Base-by-base conservation (phyloP, 2,329 filamentous ascomycete species). In the Graphilbum ipis-grandicollis region DNA sequence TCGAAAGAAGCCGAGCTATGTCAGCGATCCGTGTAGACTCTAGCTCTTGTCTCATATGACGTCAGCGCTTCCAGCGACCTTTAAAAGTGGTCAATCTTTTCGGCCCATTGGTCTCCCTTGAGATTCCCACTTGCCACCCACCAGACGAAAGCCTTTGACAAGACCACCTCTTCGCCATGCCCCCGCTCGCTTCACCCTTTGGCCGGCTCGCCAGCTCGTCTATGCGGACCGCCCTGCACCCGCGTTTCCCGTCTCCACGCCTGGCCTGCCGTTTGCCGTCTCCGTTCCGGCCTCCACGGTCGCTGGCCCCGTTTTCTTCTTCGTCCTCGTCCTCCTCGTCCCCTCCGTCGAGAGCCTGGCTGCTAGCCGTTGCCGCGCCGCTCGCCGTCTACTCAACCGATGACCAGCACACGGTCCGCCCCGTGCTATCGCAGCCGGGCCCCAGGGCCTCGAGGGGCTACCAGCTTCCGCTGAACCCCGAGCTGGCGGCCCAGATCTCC, bases 401-500 rank as follows among this genome's bases (percentile, higher is more conserved):
- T 22, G 26, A 9, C 19, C 17, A n/a, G 6, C 17, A 19, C 5
- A 6, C 21, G 1, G 14, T 5, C 2, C 13, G 4, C 15, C 18
- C 12, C 14, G 13, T 18, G 12, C 19, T 14, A 5, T 8, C 19
- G 18, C 15, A 23, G n/a, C 15, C 21, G n/a, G 10, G 4, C 12
- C 33, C 10, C 8, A 26, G 22, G 2, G 33, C 28, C 1, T 15
- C 22, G 5, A 21, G 28, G 3, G 29, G 29, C 10, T 31, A 21
- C 18, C 31, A 15, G 21, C 42, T 41, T n/a, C 44, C 44, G 1
- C 14, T 46, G 25, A 26, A 55, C 36, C 47, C 56, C 0, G 55
- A 52, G 31, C 45, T 60, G 5, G 56, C 66, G 36, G 56, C 54
- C 39, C 65, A 72, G 50, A 47, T 71, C n/a, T 68, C 66, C 2